phyloP scores from a whole-genome alignment of 192 early-diverging fungal genomes.

The Gonapodya sp. region DNA sequence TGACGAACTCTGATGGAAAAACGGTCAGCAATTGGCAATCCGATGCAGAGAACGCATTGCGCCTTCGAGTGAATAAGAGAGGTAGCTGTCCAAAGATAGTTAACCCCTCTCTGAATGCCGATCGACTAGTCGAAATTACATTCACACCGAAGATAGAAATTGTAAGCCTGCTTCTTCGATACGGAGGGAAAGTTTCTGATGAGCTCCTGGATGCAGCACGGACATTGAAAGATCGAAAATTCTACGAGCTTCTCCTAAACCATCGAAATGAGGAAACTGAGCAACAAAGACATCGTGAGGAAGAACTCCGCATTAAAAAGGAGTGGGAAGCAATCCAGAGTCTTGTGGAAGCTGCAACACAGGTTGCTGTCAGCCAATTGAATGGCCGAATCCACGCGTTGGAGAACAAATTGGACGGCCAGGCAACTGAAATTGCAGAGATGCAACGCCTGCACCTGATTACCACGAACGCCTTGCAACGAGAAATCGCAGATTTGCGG shows the following conservation, averaged over 20 bases:
- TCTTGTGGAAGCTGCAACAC: neutral
- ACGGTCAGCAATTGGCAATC: neutral
- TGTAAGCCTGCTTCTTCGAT: neutral
- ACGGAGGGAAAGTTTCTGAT: neutral
- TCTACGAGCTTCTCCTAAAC: neutral
- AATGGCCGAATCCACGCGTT: neutral
- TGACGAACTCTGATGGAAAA: neutral
- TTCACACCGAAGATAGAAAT: neutral
- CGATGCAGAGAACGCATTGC: neutral
- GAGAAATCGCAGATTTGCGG: neutral
- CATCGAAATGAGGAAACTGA: neutral
- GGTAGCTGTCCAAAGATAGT: neutral
- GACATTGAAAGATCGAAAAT: neutral
- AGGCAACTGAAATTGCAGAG: too few relatives aligned
- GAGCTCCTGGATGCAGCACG: neutral
- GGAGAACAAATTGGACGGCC: neutral
- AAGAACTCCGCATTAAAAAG: neutral
- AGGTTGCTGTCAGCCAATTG: neutral
- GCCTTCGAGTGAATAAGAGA: neutral
- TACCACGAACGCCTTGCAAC: neutral
- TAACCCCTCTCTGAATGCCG: neutral
- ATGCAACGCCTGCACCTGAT: neutral
- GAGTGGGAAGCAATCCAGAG: neutral
- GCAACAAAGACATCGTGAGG: neutral
- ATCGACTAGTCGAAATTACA: neutral